Conservation (phyloP, 2,329 filamentous ascomycete species). For the Sclerotiophoma versabilis region DNA sequence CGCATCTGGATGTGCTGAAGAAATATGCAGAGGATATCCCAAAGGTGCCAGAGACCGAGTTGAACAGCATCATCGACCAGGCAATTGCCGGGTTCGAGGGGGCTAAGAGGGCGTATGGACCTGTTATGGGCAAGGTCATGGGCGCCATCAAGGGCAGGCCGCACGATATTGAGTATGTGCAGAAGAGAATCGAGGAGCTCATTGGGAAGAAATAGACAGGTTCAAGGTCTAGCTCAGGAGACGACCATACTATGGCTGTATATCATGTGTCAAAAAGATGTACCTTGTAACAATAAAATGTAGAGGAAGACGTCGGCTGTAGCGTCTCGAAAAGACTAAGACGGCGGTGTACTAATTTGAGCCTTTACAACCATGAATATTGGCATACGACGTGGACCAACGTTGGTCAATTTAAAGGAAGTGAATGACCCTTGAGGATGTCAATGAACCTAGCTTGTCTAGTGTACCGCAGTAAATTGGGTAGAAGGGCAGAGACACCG, state of each 20-base stretch:
- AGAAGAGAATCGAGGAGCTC: conserved; percentile 63
- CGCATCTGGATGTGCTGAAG: conserved; percentile 69
- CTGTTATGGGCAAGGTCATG: conserved; percentile 67
- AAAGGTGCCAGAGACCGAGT: conserved; percentile 64
- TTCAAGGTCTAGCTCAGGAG: not conserved
- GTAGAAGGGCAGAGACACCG: conserved; percentile 1
- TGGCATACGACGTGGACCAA: no score
- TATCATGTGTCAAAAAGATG: conserved; percentile 7
- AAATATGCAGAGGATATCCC: conserved; percentile 69
- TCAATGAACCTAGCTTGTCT: not conserved
- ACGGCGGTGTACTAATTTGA: no score
- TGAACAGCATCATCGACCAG: conserved; percentile 61
- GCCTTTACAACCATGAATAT: not conserved
- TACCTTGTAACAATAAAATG: conserved; percentile 4
- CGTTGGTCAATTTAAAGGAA: no score
- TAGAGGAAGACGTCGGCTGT: not conserved
- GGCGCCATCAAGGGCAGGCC: conserved; percentile 67
- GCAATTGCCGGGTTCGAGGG: conserved; percentile 61
- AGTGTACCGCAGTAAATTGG: not conserved
- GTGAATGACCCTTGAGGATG: not conserved
- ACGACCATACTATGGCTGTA: not conserved
- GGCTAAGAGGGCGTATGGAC: conserved; percentile 62
- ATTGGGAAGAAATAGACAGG: conserved; percentile 28
- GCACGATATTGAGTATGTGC: conserved; percentile 68
- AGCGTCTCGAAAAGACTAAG: not conserved